Evolutionary conservation across 352 stramenopile species (phyloP), one percentile per base, ranked within the genome.

Genomic region (Pythium dissimile): DNA sequence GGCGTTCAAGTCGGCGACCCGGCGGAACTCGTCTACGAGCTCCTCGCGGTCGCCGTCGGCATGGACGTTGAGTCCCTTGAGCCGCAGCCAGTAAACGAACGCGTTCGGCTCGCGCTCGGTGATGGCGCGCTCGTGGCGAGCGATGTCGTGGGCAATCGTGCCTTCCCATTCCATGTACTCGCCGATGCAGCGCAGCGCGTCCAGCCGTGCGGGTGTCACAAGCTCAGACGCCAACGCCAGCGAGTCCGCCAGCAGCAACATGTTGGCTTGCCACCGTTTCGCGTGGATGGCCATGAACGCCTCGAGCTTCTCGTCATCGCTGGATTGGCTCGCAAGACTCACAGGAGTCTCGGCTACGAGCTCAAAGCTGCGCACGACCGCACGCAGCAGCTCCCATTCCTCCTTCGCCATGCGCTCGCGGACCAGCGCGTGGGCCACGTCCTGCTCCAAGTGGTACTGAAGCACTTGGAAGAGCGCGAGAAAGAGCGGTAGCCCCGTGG

Each of bases 131-230:
- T 65, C 59, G 56, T 82, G 92, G 10, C 84, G 78, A 11, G 84
- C 81, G 20, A 91, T 58, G 41, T 94, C 84, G 61, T 92, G 84
- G 20, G 84, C 82, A 37, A 94, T 76, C 45, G 81, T 91, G 53
- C 82, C 84, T 64, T 94, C 79, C 80, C 82, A 94, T 65, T 92
- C 82, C 70, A 94, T 86, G 72, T 90, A 89, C 64, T 84, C 81
- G 48, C 84, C 84, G 18, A 91, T 85, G 24, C 68, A 72, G 43
- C 67, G 62, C 26, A 94, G 62, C 44, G 84, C 86, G 34, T 80
- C 66, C 26, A 94, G 71, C 1, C 75, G 76, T 48, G 71, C 71
- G 4, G 71, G 68, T 27, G 80, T 92, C 53, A 90, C 52, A 26
- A 75, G 58, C 32, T 89, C 80, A 13, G 77, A 63, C 35, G 72